Conservation (phyloP, 2,329 filamentous ascomycete species). For the Penicillium sp. region DNA sequence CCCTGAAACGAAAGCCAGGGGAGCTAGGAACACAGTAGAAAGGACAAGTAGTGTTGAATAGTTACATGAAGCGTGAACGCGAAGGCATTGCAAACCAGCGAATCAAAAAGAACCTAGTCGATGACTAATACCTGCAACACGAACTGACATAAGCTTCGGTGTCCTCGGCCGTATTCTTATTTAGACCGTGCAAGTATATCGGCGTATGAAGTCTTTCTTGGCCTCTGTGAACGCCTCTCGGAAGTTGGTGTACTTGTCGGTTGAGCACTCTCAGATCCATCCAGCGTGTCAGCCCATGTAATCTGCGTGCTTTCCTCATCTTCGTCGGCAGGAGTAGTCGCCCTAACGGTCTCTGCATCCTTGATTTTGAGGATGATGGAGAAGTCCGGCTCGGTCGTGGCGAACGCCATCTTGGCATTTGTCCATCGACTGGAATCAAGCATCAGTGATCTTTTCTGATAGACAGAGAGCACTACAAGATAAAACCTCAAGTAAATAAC, state of each 20-base stretch:
- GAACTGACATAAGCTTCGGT: neutral
- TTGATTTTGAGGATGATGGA: neutral
- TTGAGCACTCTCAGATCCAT: neutral
- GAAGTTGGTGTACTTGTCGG: neutral
- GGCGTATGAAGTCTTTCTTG: slow-evolving; percentile 3
- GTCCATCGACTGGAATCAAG: neutral
- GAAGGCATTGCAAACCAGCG: neutral
- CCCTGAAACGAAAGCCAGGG: slow-evolving; percentile 1
- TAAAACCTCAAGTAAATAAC: neutral
- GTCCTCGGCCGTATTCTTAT: neutral
- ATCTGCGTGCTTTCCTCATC: slow-evolving; percentile 2
- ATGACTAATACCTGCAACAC: slow-evolving; percentile 1
- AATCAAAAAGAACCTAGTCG: neutral
- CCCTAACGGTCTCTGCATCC: neutral
- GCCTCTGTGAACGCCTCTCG: neutral
- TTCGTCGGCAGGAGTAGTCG: neutral
- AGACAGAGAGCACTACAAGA: neutral
- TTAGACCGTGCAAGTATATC: slow-evolving; percentile 1
- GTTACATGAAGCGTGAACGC: neutral
- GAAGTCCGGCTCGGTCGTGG: neutral
- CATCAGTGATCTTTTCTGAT: neutral
- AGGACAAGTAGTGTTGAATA: neutral
- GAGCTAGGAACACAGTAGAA: neutral
- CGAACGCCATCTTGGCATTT: neutral
- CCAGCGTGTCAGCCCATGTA: neutral